Percentiles rank a stretch among this genome's conserved stretches.
Conservation (phyloP, 495 filamentous ascomycete species). For the Choiromyces venosus region DNA sequence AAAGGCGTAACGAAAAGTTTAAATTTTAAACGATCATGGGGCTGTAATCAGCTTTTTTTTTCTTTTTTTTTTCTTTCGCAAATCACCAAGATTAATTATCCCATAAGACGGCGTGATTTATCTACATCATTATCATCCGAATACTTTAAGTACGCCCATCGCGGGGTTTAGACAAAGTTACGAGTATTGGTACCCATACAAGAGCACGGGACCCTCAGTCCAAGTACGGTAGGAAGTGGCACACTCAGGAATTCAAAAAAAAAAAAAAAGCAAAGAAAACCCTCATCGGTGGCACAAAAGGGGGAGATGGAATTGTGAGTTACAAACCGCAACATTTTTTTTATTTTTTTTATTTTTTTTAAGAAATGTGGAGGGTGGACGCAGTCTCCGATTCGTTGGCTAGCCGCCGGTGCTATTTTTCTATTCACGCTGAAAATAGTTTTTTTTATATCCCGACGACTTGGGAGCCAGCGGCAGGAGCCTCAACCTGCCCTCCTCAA, state of each 20-base stretch:
- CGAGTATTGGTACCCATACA: neutral
- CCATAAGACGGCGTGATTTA: neutral
- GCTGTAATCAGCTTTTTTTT: neutral
- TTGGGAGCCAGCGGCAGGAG: conserved; percentile 30
- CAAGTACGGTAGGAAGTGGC: neutral
- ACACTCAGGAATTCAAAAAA: neutral
- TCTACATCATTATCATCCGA: neutral
- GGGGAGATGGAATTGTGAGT: neutral
- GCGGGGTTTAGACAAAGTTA: neutral
- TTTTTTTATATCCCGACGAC: conserved; percentile 28
- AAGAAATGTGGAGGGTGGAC: conserved; percentile 2
- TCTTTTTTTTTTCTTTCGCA: too few relatives aligned
- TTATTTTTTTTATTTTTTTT: neutral
- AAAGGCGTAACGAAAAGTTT: neutral
- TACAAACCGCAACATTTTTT: neutral
- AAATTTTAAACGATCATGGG: neutral
- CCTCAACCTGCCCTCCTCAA: conserved; percentile 24
- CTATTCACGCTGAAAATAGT: conserved; percentile 27
- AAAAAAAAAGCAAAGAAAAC: conserved; percentile 1
- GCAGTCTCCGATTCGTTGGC: conserved; percentile 23
- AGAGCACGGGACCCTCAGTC: neutral
- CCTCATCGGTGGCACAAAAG: neutral
- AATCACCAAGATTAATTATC: neutral
- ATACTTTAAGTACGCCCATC: neutral
- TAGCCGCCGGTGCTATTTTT: conserved; percentile 38